Base-by-base conservation (phyloP, 345 rosid genomes). In the Raphanus raphanistrum region DNA sequence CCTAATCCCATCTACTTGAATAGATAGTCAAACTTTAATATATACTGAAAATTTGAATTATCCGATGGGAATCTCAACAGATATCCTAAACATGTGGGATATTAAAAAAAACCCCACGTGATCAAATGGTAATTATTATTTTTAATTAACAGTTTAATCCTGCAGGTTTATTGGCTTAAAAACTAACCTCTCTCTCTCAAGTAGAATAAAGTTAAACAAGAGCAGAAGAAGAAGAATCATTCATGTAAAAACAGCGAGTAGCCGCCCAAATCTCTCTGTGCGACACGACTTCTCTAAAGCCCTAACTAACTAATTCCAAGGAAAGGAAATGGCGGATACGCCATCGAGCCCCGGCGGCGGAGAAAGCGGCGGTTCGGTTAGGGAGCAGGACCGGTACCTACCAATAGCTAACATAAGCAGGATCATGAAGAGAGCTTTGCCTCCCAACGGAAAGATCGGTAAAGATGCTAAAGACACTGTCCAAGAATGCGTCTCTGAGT, bases 401-500 rank as follows among this genome's bases (percentile, higher is more conserved):
- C 90, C 92, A 0, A 85, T 88, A 48, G 90, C 92, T 1, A 88
- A 88, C 52, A 85, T 88, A 1, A 88, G 92, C 73, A 80, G 92
- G 86, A 88, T 86, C 84, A 88, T 86, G 92, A 88, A 88, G 86
- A 88, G 82, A 69, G 90, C 90, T 0, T 72, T 86, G 82, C 90
- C 90, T 25, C 84, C 90, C 2, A 88, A 86, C 32, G 92, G 87
- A 2, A 88, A 86, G 82, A 88, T 88, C 33, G 88, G 88, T 0
- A 86, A 88, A 80, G 92, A 88, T 41, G 90, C 90, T 4, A 88
- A 86, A 70, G 92, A 86, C 9, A 88, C 90, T 16, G 92, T 86
- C 8, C 92, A 88, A 71, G 92, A 88, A 79, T 88, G 92, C 62
- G 92, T 88, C 36, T 88, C 92, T 45, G 92, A 88, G 84, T 88